Conservation (phyloP, 139 green algal species). For the Tetraselmis chui region DNA sequence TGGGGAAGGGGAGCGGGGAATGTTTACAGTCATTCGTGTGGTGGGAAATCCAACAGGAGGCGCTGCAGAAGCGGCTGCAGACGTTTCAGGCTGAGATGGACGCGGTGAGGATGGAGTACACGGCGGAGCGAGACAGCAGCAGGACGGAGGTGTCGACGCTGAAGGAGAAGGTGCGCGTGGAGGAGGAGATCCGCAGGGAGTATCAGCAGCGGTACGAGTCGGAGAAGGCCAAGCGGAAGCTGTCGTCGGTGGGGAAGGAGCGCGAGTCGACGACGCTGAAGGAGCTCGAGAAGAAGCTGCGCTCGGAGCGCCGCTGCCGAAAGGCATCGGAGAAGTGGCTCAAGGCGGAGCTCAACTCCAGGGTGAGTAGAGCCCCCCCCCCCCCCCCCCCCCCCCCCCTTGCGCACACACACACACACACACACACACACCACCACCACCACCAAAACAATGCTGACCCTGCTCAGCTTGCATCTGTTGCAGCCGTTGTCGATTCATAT, state of each 20-base stretch:
- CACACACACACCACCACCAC: no score
- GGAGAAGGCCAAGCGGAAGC: neutral
- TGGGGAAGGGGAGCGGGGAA: no score
- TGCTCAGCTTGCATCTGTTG: no score
- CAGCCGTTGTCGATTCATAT: no score
- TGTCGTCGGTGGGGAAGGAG: neutral
- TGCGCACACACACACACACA: no score
- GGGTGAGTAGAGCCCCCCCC: constrained; percentile 13
- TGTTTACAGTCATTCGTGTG: no score
- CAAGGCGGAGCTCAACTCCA: constrained; percentile 42
- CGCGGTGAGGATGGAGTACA: neutral
- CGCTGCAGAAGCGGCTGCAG: neutral
- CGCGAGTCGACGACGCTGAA: neutral
- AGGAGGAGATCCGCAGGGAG: neutral
- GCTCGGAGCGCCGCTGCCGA: constrained; percentile 37
- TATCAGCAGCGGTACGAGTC: neutral
- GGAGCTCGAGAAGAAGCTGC: constrained; percentile 35
- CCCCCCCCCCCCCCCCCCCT: no score
- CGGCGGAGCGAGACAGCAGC: neutral
- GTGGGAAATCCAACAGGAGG: no score
- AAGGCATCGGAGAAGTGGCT: constrained; percentile 61
- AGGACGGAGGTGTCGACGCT: neutral
- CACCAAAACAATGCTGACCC: no score
- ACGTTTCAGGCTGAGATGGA: neutral
- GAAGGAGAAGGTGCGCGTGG: neutral